Evolutionary conservation across 257 asterid genomes (phyloP), one percentile per base, ranked within the genome.

Genomic region (Nicotiana tabacum): DNA sequence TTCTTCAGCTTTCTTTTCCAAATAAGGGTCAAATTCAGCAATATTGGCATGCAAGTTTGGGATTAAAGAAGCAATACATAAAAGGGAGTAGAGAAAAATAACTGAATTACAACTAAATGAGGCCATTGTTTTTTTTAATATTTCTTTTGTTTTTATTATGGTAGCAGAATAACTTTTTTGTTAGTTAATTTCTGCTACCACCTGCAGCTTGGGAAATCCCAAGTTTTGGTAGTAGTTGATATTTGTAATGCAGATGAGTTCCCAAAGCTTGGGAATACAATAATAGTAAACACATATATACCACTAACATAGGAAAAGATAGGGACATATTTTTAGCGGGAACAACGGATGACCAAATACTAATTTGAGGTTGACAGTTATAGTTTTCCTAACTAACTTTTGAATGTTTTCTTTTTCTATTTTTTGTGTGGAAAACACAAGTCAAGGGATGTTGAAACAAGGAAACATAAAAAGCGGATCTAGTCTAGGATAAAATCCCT

Each of bases 11-110:
- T 27, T 86, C 74, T 90, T 82, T 84, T 80, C 80, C 66, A 93
- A 76, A 66, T 83, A 89, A 37, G 88, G 92, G 3, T 94, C 98
- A 46, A 85, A 88, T 16, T 91, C 61, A 1, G 89, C 91, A 30
- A 90, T 90, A 24, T 77, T 70, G 2, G 91, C 97, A 27, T 55
- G 27, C 11, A 90, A 87, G 29, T 43, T 60, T 48, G 88, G 91
- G 56, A 85, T 29, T 15, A 81, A 11, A 27, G 66, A 24, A 83
- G 70, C 83, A 64, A 81, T 39, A 18, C 37, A 56, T 6, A 81
- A 21, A 35, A 82, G 30, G 11, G 72, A 65, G 32, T 69, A 68
- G 2, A 81, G 46, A 57, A 77, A 68, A 72, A 82, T 6, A 48
- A 77, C 27, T 27, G 68, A 69, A 53, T 37, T 65, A 16, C 24